phyloP scores from a whole-genome alignment of 805 yeast genomes.

The Yarrowia keelungensis region DNA sequence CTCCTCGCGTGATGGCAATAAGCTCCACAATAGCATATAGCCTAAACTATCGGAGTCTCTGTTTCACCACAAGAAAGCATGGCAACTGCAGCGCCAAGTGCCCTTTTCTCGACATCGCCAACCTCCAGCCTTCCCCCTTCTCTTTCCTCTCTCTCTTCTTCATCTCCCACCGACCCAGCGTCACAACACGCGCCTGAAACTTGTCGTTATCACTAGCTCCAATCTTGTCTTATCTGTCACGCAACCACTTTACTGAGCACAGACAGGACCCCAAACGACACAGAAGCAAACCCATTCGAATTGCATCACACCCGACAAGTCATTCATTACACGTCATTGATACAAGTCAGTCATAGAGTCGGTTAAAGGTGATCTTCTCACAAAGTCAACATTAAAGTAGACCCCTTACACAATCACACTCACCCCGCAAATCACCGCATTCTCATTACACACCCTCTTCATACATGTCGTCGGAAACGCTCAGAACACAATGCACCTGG shows the following conservation, averaged over 20 bases:
- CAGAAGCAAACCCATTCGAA: neutral
- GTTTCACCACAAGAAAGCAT: slow-evolving; percentile 22
- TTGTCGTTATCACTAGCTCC: neutral
- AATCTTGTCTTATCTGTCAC: slow-evolving; percentile 10
- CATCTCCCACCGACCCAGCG: neutral
- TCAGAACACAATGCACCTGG: slow-evolving; percentile 42
- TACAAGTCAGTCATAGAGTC: too few species aligned
- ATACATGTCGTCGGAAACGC: slow-evolving; percentile 9
- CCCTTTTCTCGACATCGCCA: slow-evolving; percentile 15
- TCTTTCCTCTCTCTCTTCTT: neutral
- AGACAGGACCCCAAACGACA: neutral
- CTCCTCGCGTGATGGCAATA: slow-evolving; percentile 5
- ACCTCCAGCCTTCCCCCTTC: neutral
- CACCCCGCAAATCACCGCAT: too few species aligned
- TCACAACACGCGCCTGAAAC: too few species aligned
- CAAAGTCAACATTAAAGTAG: too few species aligned
- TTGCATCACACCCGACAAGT: neutral
- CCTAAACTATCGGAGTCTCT: slow-evolving; percentile 1
- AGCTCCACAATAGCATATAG: slow-evolving; percentile 8
- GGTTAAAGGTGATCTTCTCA: too few species aligned
- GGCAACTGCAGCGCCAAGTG: slow-evolving; percentile 29
- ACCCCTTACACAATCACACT: neutral
- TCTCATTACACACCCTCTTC: neutral
- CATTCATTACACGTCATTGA: too few species aligned
- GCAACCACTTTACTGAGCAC: neutral